Evolutionary conservation across 169 alveolate genomes (phyloP), one percentile per base, ranked within the genome.

Genomic region (Plasmodium ovale): DNA sequence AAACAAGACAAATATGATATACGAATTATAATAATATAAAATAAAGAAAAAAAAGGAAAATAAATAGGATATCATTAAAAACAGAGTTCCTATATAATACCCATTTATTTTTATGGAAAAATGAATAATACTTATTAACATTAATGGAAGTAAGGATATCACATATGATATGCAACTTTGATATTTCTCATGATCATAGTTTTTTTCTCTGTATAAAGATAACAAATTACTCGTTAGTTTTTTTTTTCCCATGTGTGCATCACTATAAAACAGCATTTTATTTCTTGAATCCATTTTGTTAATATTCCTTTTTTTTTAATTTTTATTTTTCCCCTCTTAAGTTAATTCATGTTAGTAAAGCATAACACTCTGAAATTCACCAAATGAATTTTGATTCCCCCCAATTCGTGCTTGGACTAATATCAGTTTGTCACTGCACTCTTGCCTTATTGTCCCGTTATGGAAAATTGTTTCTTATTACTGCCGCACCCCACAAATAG

Each of bases 21-120:
- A 64, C 1, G 89, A 79, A 65, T 79, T 65, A n/a, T 64, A 79
- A 79, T 65, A 79, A 64, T 65, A 79, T 69, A 79, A 65, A 35
- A 79, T 79, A 39, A 79, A 65, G 59, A 79, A 79, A 65, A 31
- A 79, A 51, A 79, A 65, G 16, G 89, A 79, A 79, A 49, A 67
- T 29, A 79, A 79, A 79, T 79, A 79, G 2, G 84, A 33, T 79
- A 79, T 79, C 42, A 54, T 79, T 59, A 79, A 56, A 56, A 79
- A 79, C 49, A 79, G 65, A 79, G 44, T 51, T 27, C 89, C 89
- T 42, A 79, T 79, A 56, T 64, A 64, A 47, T 79, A 79, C 14
- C 82, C 82, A 79, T 65, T 62, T 39, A 70, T 33, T 47, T 21
- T 79, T 27, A 79, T 79, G 25, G 37, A 79, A 10, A 79, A 39